These are phyloP conservation scores for Boletus sensibilis DNA, from an alignment of 768 basidiomycete genomes.

Conservation along the genomic window DNA sequence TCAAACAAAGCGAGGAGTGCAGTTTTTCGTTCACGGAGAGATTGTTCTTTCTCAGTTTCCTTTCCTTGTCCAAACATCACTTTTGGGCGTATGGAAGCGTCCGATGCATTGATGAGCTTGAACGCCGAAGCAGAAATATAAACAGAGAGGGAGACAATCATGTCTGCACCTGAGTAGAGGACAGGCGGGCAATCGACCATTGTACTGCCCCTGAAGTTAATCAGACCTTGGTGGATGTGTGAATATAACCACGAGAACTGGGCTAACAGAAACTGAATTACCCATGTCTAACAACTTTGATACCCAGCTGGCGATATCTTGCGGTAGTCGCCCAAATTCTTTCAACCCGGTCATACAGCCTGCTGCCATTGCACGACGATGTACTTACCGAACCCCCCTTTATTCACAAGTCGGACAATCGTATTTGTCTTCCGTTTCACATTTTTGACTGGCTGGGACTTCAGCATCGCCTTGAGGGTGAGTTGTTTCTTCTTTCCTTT, in stretches of 20 bases:
- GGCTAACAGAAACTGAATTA: constrained; percentile 23
- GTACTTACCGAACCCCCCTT: constrained; percentile 60
- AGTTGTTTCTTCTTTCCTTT: constrained; percentile 59
- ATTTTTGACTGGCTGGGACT: constrained; percentile 47
- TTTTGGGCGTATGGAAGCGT: constrained; percentile 27
- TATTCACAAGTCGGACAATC: constrained; percentile 66
- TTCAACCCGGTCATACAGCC: background rate
- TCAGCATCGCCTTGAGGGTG: constrained; percentile 65
- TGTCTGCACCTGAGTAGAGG: constrained; percentile 70
- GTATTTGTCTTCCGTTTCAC: constrained; percentile 55
- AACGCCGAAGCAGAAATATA: constrained; percentile 73
- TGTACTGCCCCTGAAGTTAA: constrained; percentile 64
- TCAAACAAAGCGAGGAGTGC: constrained; percentile 75
- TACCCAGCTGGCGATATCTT: constrained; percentile 69
- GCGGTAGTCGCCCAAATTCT: constrained; percentile 80
- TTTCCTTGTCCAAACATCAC: constrained; percentile 69
- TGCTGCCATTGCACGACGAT: background rate
- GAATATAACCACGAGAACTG: constrained; percentile 1
- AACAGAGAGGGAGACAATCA: constrained; percentile 74
- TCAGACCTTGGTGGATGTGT: constrained; percentile 44
- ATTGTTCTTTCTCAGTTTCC: constrained; percentile 77
- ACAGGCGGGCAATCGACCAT: constrained; percentile 76
- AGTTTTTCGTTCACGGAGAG: constrained; percentile 76
- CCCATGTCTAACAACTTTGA: constrained; percentile 72
- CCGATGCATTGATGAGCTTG: constrained; percentile 40